Base-by-base conservation (phyloP, 2,329 filamentous ascomycete species). In the Pseudophaeomoniella oleicola region DNA sequence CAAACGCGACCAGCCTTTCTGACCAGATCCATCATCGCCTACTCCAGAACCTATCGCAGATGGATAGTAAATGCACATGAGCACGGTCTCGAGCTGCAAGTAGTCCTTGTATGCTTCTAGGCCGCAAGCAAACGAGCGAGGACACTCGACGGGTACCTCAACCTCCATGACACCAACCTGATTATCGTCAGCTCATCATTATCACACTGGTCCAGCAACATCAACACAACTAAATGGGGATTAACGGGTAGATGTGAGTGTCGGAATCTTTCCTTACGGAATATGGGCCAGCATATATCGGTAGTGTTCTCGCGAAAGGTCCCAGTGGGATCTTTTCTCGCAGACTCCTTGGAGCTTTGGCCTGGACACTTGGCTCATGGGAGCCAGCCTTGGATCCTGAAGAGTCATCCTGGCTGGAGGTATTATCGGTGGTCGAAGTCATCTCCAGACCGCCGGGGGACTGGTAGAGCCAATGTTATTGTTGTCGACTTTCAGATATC, bases 61-160 rank as follows among this genome's bases (percentile, higher is more conserved):
- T 2, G 75, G 76, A 49, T 81, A 81, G 52, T 74, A 81, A n/a
- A 80, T 53, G 0, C 69, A 70, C 54, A 80, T 70, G 3, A 80
- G 60, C 5, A 79, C 71, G 0, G 75, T 79, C 41, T 74, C 63
- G 11, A 72, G 53, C 37, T 69, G 57, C 11, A 75, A 51, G 5
- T 71, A 42, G 42, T 67, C 62, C 37, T 56, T 54, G 36, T 63
- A 54, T 16, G 67, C 43, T 27, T 68, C 56, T 19, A 56, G 68
- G 38, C 72, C 71, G 37, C 68, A 48, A 1, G 66, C 68, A 44
- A 72, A 66, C 0, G 57, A 48, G 22, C 61, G 54, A 1, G 68
- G 66, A 13, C 62, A 46, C 22, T 59, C 47, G 5, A 55, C 69
- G 0, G 69, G 67, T 0, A 72, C 57, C 50, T 73, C 69, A 29